A percentile compares a stretch with the other conserved stretches of the same genome.
Evolutionary conservation across 306 rosid genomes (phyloP).

Genomic region (Prunus kanzakura): DNA sequence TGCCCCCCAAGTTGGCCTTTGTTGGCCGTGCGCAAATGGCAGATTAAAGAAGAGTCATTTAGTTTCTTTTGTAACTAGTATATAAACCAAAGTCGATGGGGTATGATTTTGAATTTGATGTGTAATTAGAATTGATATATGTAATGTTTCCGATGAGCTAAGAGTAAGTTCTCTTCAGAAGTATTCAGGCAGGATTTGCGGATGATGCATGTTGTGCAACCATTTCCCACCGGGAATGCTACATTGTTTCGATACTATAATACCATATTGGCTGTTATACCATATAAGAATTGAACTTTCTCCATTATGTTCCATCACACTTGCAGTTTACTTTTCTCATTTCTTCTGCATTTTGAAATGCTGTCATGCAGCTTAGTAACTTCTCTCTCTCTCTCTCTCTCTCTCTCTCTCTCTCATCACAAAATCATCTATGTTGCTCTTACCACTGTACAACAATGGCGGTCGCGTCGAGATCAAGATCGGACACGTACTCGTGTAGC

Average conservation of each 20-base stretch:
- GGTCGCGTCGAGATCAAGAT: not conserved
- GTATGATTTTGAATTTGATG: slow-evolving; percentile 1
- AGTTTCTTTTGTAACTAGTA: no score
- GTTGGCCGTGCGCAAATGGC: no score
- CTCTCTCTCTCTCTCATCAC: no score
- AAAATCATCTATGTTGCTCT: no score
- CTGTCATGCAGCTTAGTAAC: no score
- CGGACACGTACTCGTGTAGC: not conserved
- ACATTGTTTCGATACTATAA: not conserved
- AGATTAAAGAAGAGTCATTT: no score
- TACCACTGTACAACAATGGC: not conserved
- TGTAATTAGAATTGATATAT: not conserved
- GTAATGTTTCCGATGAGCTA: not conserved
- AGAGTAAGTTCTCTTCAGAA: not conserved
- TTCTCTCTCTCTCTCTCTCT: not conserved
- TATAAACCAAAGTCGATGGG: not conserved
- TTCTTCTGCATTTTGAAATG: no score
- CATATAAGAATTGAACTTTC: not conserved
- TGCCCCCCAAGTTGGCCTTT: no score
- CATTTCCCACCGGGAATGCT: not conserved
- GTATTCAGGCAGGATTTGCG: not conserved
- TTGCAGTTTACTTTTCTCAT: not conserved
- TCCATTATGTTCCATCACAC: not conserved
- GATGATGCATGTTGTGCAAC: not conserved
- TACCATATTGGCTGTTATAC: not conserved